Evolutionary conservation across 2,329 filamentous ascomycete genomes (phyloP), one percentile per base, ranked within the genome.

Genomic region (Elsinoe fawcettii): DNA sequence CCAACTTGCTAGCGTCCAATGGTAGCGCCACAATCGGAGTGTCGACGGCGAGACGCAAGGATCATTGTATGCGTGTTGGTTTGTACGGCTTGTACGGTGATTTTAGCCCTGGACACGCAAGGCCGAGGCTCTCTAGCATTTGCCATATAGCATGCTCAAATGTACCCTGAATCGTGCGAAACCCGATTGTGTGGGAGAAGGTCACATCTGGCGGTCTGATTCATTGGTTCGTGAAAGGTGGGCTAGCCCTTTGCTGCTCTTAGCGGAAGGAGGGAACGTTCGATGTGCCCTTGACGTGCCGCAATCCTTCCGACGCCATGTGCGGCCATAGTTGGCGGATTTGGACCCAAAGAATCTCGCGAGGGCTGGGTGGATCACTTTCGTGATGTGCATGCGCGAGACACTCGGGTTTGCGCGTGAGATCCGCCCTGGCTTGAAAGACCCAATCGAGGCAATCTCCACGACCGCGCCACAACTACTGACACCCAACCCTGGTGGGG

Each of bases 251-350:
- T 34, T 32, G 25, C 25, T 34, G 25, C 46, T 34, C 25, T 32
- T 51, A 51, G 46, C 16, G 46, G 25, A 34, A 51, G 30, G 46
- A 51, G 46, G 46, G 23, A 32, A 51, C 27, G 46, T 51, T 34
- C 27, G 46, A 51, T 32, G 32, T 22, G 25, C 22, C 25, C 25
- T 51, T 34, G 23, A 32, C 46, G 30, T 32, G 46, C 46, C 25
- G 46, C 46, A 22, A 32, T 51, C 46, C 46, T 51, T 25, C 46
- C 46, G 18, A 51, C 46, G 46, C 46, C 46, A 51, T 51, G 46
- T 34, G 46, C 27, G 25, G 7, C 46, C 27, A 51, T 32, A 18
- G 46, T 18, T 51, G 25, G n/a, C 23, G 41, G 41, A 34, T 12
- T 32, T 34, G 5, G 12, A 34, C 12, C 3, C 30, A 20, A 51